phyloP scores from a whole-genome alignment of 1,284 basidiomycete species.

The Wallemia mellicola region DNA sequence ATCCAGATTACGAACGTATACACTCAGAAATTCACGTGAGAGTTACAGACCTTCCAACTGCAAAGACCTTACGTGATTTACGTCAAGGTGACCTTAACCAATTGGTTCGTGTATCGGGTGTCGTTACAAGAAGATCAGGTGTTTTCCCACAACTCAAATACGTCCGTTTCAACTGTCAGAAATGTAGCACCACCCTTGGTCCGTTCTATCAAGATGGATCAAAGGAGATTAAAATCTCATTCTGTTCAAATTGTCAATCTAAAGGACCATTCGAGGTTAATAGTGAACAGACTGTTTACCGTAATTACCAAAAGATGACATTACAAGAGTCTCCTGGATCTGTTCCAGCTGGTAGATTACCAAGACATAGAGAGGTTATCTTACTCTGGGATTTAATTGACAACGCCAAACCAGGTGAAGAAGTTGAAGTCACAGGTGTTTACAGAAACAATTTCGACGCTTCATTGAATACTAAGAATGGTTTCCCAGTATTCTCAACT shows the following conservation, averaged over 20 bases:
- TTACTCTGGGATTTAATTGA: slow-evolving; percentile 96
- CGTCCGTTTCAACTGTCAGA: slow-evolving; percentile 90
- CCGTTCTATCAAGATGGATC: slow-evolving; percentile 95
- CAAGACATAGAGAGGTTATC: slow-evolving; percentile 84
- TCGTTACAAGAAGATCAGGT: slow-evolving; percentile 84
- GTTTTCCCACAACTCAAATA: slow-evolving; percentile 98
- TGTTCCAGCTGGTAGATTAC: slow-evolving; percentile 84
- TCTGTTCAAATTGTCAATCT: slow-evolving; percentile 73
- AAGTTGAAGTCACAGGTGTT: slow-evolving; percentile 87
- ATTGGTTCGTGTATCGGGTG: slow-evolving; percentile 77
- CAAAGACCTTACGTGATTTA: slow-evolving; percentile 67
- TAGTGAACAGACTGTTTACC: slow-evolving; percentile 93
- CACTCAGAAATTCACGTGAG: slow-evolving; percentile 95
- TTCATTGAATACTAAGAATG: slow-evolving; percentile 89
- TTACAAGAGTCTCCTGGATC: slow-evolving; percentile 95
- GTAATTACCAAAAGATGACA: slow-evolving; percentile 98
- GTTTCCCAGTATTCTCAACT: slow-evolving; percentile 96
- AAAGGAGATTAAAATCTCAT: slow-evolving; percentile 75
- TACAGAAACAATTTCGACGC: slow-evolving; percentile 99
- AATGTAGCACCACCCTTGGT: slow-evolving; percentile 69
- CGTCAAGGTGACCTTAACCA: slow-evolving; percentile 77
- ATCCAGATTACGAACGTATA: slow-evolving; percentile 83
- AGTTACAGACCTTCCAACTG: slow-evolving; percentile 71
- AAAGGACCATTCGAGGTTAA: slow-evolving; percentile 90
- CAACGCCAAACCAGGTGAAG: slow-evolving; percentile 88